Evolutionary conservation across 164 flowering plant genomes (phyloP), one percentile per base, ranked within the genome.

Genomic region (Stephania yunnanensis): DNA sequence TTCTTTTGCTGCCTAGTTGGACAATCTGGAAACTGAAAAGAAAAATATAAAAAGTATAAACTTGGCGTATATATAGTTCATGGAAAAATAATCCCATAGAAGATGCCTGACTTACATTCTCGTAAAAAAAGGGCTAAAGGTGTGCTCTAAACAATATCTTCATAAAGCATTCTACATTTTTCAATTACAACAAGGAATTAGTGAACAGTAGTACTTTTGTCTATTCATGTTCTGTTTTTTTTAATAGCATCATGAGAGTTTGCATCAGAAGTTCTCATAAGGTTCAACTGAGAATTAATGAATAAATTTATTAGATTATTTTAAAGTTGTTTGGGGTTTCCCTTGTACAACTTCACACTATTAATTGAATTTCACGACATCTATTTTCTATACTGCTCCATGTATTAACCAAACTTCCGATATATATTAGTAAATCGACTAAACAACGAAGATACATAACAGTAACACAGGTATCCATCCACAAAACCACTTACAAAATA

Each of bases 1-100:
- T 86, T 93, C 84, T 85, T 90, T 78, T 95, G 98, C 70, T 95
- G 98, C 81, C 88, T 87, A 50, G 97, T 91, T 73, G 98, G 98
- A 31, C 82, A 82, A 65, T 95, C 97, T 73, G 98, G 98, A 85
- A 83, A 93, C 98, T 91, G 90, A 73, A 82, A 80, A 64, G 1
- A 76, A 15, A 81, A 50, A 70, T 46, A 67, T 29, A 8, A 48
- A 36, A 36, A 36, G 42, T 4, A 36, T 36, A 36, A 36, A 36
- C 42, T 36, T 36, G 42, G 42, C 42, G 4, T 36, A 36, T 4
- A 36, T 4, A 36, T 36, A 2, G 4, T 36, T 36, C 42, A 36
- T 36, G 42, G 42, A 36, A 36, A 36, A 4, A 2, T 36, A 36
- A 36, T 36, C 42, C 2, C 42, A 4, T 36, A 36, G 42, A 36